Evolutionary conservation across 768 basidiomycete species (phyloP), one percentile per base, ranked within the genome.

Genomic region (Neoboletus brunneissimus): DNA sequence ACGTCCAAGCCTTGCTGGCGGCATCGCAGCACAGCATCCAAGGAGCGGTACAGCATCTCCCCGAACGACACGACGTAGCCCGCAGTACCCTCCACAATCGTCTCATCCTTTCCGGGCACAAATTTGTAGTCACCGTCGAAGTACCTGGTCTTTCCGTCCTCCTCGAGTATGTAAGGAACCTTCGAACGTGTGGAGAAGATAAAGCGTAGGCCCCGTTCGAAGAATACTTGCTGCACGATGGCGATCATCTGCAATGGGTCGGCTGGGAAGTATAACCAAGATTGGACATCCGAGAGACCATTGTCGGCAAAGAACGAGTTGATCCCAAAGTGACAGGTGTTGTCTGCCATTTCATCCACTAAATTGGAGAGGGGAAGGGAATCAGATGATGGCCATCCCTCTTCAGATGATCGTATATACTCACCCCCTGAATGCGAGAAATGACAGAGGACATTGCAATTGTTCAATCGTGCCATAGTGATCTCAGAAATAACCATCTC

Each of bases 291-390:
- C 6, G 83, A 79, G 50, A 94, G 86, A 29, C 90, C 90, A 67
- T 94, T 93, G 73, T 94, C 92, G 1, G 88, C 89, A 65, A 91
- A 94, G 76, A 94, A 80, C 55, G 84, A 86, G 80, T 94, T 94
- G 73, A 94, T 67, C 57, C 90, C 87, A 62, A 85, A 85, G 70
- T 88, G 81, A 63, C 81, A 81, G 18, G 77, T 79, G 70, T 79
- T 81, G 64, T 82, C 82, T 2, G 81, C 83, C 79, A 85, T 85
- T 68, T 88, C 87, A 66, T 88, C 87, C 56, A 88, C 87, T 85
- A 53, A 0, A 44, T 7, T n/a, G n/a, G n/a, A n/a, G n/a, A n/a
- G 44, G 9, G 10, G 12, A 18, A 48, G 20, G 16, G 7, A 32
- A 25, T 61, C 20, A 56, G 54, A 48, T 8, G n/a, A 41, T n/a